These are phyloP conservation scores for Crithidia fasciculata DNA, from an alignment of 208 protist species.

Conservation along the genomic window DNA sequence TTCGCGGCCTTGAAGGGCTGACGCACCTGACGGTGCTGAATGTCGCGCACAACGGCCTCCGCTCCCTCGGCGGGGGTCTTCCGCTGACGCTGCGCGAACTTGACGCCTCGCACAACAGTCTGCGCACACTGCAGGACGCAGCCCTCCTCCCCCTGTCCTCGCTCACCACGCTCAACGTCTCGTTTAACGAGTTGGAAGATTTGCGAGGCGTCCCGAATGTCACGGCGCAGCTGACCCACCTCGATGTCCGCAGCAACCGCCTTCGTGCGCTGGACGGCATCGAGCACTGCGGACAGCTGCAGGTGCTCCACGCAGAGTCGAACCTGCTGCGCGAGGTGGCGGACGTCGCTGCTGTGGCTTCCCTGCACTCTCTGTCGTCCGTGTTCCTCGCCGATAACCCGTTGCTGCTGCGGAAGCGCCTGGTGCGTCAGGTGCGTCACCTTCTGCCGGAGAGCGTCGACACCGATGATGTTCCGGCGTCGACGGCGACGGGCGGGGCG, in stretches of 20 bases:
- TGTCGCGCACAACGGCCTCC: slow-evolving; percentile 76
- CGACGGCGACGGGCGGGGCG: slow-evolving; percentile 7
- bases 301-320: slow-evolving; percentile 51
- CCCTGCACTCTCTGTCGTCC: slow-evolving; percentile 33
- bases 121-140: slow-evolving; percentile 57
- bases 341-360: slow-evolving; percentile 42
- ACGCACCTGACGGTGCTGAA: slow-evolving; percentile 63
- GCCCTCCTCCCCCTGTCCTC: slow-evolving; percentile 53
- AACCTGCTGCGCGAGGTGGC: slow-evolving; percentile 69
- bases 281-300: slow-evolving; percentile 57
- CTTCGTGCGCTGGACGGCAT: slow-evolving; percentile 54
- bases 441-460: slow-evolving; percentile 48
- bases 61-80: slow-evolving; percentile 47
- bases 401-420: slow-evolving; percentile 48
- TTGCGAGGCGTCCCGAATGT: slow-evolving; percentile 57
- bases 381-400: slow-evolving; percentile 71
- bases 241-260: slow-evolving; percentile 68
- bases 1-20: slow-evolving; percentile 65
- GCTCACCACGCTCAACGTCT: slow-evolving; percentile 63
- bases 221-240: slow-evolving; percentile 45
- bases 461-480: slow-evolving; percentile 48
- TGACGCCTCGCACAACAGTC: slow-evolving; percentile 79
- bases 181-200: slow-evolving; percentile 73
- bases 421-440: slow-evolving; percentile 37
- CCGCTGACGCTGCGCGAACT: slow-evolving; percentile 59